phyloP scores from a whole-genome alignment of 805 yeast species.

The Wickerhamomyces alni region DNA sequence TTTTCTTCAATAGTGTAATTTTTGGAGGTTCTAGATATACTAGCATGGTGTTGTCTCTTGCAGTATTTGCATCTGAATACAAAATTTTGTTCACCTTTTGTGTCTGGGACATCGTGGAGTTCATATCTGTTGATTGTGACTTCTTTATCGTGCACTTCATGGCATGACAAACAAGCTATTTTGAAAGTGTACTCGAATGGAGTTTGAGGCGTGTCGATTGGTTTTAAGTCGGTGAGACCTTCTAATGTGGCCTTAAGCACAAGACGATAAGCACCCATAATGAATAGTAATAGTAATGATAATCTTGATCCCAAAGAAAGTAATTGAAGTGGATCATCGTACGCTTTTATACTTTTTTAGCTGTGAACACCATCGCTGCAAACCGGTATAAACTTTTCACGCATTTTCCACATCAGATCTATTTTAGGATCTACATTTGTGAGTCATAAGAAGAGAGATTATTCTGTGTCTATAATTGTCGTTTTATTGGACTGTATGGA shows the following conservation, averaged over 20 bases:
- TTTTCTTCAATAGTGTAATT: constrained; percentile 29
- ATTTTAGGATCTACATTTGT: no score
- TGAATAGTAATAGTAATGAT: no score
- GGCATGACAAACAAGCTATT: constrained; percentile 72
- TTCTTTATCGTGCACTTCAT: constrained; percentile 68
- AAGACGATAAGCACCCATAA: constrained; percentile 10
- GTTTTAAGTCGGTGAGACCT: constrained; percentile 38
- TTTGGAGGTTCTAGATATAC: constrained; percentile 20
- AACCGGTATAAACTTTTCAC: not conserved
- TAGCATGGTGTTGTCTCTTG: constrained; percentile 23
- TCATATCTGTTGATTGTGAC: constrained; percentile 66
- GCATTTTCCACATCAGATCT: no score
- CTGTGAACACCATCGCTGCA: no score
- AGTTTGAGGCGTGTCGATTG: constrained; percentile 49
- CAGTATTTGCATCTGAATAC: constrained; percentile 73
- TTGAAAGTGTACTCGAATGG: constrained; percentile 77
- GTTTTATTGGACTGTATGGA: no score
- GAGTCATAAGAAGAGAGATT: no score
- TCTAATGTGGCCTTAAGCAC: constrained; percentile 30
- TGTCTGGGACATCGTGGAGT: constrained; percentile 55
- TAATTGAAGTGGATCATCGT: no score
- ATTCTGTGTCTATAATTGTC: no score
- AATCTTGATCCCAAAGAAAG: no score
- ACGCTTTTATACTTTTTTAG: no score
- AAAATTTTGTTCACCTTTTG: constrained; percentile 81